Evolutionary conservation across 495 filamentous ascomycete genomes (phyloP), one percentile per base, ranked within the genome.

Genomic region (Podospora didyma): DNA sequence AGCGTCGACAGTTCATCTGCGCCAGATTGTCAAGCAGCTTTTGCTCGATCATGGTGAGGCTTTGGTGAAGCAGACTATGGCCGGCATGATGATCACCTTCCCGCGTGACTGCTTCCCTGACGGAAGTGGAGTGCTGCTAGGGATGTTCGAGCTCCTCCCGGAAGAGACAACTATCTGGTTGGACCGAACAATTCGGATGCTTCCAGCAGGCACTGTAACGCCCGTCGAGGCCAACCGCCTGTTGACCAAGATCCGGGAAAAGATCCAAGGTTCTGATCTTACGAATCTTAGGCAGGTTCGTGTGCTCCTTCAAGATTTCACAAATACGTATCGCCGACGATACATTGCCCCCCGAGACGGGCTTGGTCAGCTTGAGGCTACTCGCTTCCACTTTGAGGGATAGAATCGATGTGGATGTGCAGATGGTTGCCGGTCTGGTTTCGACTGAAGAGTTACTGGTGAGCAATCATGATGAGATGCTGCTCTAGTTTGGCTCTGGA

Each of bases 61-160:
- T 22, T 78, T 99, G 34, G 81, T 89, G 20, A 91, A 96, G 68
- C 89, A 90, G 42, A 83, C 95, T 39, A 74, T 97, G 66, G 92
- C 91, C 4, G 94, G 94, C 59, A 93, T 99, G 92, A 97, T 99
- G 92, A 97, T 96, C 68, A 90, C 85, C 0, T 99, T 97, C 77
- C 94, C 94, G 0, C 82, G 85, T 45, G 95, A 96, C 67, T 97
- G 92, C 73, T 92, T 97, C 70, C 82, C 92, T 0, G 95, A 97
- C 71, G 92, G 91, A 6, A 94, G 89, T 22, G 89, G 92, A 11
- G 89, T 96, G n/a, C 73, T 97, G 57, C 84, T 99, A 63, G 86
- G 82, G 1, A 75, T 97, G 59, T 96, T 97, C 64, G 87, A 97
- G 67, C 73, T 97, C 23, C 79, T 95, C 61, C 95, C 95, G 0